Evolutionary conservation across 805 yeast species (phyloP).

Genomic region (Sugiyamaella chiloensis): DNA sequence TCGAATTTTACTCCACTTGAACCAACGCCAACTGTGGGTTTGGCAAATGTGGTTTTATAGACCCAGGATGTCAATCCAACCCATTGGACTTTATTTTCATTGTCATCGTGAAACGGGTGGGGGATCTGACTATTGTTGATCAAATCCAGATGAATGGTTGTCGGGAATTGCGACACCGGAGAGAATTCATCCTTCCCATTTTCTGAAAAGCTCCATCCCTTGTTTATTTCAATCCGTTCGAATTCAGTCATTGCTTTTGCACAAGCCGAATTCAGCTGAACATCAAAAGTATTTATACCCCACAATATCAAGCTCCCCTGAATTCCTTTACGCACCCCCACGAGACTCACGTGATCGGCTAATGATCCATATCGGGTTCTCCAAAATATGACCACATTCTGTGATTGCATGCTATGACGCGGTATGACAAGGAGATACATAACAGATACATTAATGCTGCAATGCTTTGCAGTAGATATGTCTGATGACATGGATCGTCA

Average conservation of each 20-base stretch:
- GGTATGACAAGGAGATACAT: no score
- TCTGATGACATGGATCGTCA: no score
- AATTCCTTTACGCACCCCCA: no score
- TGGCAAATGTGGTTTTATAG: conserved; percentile 31
- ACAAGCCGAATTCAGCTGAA: no score
- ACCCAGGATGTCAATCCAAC: conserved; percentile 48
- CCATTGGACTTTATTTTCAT: conserved; percentile 47
- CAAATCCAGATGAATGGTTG: conserved; percentile 41
- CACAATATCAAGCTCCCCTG: no score
- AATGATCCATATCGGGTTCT: no score
- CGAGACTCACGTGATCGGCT: no score
- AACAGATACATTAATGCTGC: no score
- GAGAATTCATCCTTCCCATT: neutral
- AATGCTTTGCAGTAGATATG: no score
- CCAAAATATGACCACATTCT: no score
- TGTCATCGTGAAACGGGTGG: conserved; percentile 43
- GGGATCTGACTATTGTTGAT: conserved; percentile 37
- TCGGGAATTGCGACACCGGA: conserved; percentile 1
- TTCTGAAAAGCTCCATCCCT: conserved; percentile 9
- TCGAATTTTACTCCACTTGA: conserved; percentile 17
- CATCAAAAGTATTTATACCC: no score
- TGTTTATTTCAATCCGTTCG: neutral
- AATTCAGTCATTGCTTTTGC: neutral
- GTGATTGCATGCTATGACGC: no score
- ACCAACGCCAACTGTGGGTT: neutral